Evolutionary conservation across 2,329 filamentous ascomycete genomes (phyloP), one percentile per base, ranked within the genome.

Genomic region (Trichoderma asperellum): DNA sequence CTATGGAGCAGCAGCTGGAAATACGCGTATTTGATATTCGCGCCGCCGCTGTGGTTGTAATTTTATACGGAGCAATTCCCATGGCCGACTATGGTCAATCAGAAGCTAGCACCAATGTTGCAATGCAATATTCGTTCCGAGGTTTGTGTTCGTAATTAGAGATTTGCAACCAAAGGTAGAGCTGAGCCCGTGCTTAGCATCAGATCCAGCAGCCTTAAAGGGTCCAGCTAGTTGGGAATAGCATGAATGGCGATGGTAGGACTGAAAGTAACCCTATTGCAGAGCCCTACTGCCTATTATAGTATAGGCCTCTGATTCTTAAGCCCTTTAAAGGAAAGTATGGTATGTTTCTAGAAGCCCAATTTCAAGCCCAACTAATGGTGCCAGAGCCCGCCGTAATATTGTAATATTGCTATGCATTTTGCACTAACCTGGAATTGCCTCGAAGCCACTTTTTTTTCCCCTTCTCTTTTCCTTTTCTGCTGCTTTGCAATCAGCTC

Each of bases 401-500:
- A 43, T 18, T 40, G 37, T 16, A n/a, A n/a, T n/a, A 18, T 18
- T 16, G 18, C 16, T 18, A 32, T 32, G 32, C 32, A 8, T 8
- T 2, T 18, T n/a, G 2, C 7, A 10, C 37, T 43, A 29, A 18
- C 35, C 32, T 24, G 12, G 35, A 66, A 58, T 14, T 49, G n/a
- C 5, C 56, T 49, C 29, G 61, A 55, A 55, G n/a, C 53, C 37
- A 66, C 27, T 58, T 34, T 56, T 56, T 49, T 32, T 32, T 32
- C 16, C n/a, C 2, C 40, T 49, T 24, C 24, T 24, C 24, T 24
- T 3, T 24, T 24, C 24, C 47, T 24, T 5, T 24, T 49, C 11
- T 10, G 47, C n/a, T 24, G 63, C 62, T 65, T 65, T 43, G 62
- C 62, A 56, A 65, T 65, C 37, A n/a, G 12, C 43, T 16, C 18